phyloP scores from a whole-genome alignment of 2,329 filamentous ascomycete genomes.

The Colletotrichum tofieldiae region DNA sequence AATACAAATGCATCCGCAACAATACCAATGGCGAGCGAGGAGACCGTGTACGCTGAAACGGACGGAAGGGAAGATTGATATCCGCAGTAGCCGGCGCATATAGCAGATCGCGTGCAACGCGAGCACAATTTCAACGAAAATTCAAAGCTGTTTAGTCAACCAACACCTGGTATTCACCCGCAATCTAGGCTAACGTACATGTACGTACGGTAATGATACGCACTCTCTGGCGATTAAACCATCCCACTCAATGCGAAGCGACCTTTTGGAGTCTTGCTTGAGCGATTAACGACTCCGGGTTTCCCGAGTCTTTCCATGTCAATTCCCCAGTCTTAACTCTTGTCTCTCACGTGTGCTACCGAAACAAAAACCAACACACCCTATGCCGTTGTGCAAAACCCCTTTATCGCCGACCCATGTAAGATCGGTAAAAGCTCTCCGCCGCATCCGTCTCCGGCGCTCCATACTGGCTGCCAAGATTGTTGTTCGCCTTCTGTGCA shows the following conservation, averaged over 20 bases:
- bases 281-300: slow-evolving; percentile 20
- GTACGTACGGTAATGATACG: slow-evolving; percentile 48
- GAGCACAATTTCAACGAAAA: slow-evolving; percentile 12
- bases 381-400: slow-evolving; percentile 32
- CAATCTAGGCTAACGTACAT: slow-evolving; percentile 58
- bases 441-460: slow-evolving; percentile 79
- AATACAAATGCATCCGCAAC: slow-evolving; percentile 11
- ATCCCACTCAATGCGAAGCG: slow-evolving; percentile 41
- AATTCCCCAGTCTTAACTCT: slow-evolving; percentile 25
- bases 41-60: neutral
- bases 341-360: slow-evolving; percentile 46
- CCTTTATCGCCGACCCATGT: slow-evolving; percentile 79
- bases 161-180: slow-evolving; percentile 21
- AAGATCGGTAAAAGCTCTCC: slow-evolving; percentile 93
- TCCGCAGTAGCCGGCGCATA: slow-evolving; percentile 24
- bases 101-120: slow-evolving; percentile 1
- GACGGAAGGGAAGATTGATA: slow-evolving; percentile 24
- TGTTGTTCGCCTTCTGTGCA: slow-evolving; percentile 84
- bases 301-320: slow-evolving; percentile 25
- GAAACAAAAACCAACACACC: slow-evolving; percentile 38
- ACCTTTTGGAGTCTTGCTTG: slow-evolving; percentile 3
- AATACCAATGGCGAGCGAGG: slow-evolving; percentile 5
- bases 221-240: slow-evolving; percentile 21
- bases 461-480: slow-evolving; percentile 70
- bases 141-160: slow-evolving; percentile 41